A percentile compares a stretch with the other conserved stretches of the same genome.
phyloP scores from a whole-genome alignment of 1,284 basidiomycete species.

The Macrocystidia cucumis region DNA sequence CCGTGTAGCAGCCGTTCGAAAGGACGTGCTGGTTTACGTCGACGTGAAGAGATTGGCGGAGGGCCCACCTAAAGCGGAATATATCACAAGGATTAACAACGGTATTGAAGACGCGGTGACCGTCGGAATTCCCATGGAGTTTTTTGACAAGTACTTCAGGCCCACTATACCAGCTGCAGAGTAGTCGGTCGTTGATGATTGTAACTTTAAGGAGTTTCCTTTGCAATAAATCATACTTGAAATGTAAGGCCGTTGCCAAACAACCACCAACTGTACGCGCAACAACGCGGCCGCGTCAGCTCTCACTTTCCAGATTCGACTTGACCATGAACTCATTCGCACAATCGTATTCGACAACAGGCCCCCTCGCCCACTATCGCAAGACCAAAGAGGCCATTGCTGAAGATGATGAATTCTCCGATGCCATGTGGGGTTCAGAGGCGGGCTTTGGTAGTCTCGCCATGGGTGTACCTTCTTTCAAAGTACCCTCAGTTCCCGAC shows the following conservation, averaged over 20 bases:
- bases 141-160: conserved; percentile 33
- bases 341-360: conserved; percentile 54
- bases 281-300: conserved; percentile 28
- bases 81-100: conserved; percentile 34
- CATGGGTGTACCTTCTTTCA: conserved; percentile 64
- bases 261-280: conserved; percentile 20
- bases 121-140: conserved; percentile 28
- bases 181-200: no score
- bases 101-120: conserved; percentile 29
- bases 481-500: conserved; percentile 64
- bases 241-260: conserved; percentile 17
- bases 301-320: conserved; percentile 12
- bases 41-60: conserved; percentile 22
- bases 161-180: conserved; percentile 25
- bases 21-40: conserved; percentile 31
- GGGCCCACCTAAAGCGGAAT: conserved; percentile 27
- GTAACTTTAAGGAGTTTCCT: no score
- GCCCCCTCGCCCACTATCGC: conserved; percentile 39
- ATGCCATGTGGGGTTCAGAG: conserved; percentile 72
- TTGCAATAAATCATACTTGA: conserved; percentile 10
- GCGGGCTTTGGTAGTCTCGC: conserved; percentile 72
- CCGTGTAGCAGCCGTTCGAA: no score
- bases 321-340: conserved; percentile 73
- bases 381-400: conserved; percentile 40
- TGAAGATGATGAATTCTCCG: conserved; percentile 57